Evolutionary conservation across 73 alveolate species (phyloP).

Genomic region (Paramecium tetraurelia): DNA sequence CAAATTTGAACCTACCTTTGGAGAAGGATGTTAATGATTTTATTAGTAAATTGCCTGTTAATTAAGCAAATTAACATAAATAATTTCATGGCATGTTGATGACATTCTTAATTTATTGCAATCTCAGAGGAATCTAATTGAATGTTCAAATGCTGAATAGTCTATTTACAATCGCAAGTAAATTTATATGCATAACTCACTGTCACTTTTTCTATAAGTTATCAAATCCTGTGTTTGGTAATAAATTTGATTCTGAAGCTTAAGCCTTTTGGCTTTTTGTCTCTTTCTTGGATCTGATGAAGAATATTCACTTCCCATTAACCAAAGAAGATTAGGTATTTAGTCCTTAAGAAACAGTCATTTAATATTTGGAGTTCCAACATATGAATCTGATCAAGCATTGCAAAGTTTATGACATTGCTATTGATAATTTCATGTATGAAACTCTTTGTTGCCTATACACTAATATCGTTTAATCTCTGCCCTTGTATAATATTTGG

Average conservation of each 20-base stretch:
- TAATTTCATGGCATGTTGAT: neutral
- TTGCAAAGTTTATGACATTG: neutral
- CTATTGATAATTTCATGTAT: neutral
- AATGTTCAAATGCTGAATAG: neutral
- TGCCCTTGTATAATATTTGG: neutral
- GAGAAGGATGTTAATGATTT: neutral
- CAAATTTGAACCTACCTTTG: neutral
- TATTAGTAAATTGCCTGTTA: neutral
- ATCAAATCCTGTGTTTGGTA: neutral
- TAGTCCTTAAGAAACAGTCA: neutral
- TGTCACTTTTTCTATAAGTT: neutral
- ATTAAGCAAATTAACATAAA: neutral
- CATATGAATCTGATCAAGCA: neutral
- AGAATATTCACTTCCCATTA: neutral
- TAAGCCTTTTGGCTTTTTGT: neutral
- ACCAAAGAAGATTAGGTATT: neutral
- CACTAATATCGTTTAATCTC: neutral
- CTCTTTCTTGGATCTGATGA: neutral
- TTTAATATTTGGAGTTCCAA: neutral
- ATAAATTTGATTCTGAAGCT: constrained; percentile 12
- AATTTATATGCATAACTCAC: neutral
- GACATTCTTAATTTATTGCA: neutral
- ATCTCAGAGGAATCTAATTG: neutral
- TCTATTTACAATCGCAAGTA: neutral
- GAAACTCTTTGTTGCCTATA: neutral